A percentile compares a stretch with the other conserved stretches of the same genome.
These are phyloP conservation scores for Cutaneotrichosporon sp. DNA, from an alignment of 1,284 basidiomycete species.

Conservation along the genomic window DNA sequence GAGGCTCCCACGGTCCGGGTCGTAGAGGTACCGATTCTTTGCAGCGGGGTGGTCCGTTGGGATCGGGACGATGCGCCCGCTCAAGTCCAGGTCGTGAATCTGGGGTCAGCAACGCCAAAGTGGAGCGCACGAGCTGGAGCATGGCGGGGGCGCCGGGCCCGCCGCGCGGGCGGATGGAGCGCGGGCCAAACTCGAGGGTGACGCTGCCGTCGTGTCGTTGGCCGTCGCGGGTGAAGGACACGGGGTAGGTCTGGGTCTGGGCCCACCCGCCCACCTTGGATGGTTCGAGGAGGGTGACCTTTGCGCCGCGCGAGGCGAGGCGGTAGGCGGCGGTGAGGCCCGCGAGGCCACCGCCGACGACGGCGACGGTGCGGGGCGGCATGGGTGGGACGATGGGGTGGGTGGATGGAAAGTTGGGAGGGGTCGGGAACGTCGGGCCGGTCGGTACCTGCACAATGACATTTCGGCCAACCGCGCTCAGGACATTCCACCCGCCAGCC, in stretches of 20 bases:
- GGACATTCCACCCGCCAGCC: neutral
- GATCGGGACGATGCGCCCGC: conserved; percentile 39
- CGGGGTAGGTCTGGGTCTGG: conserved; percentile 61
- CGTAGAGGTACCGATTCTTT: conserved; percentile 45
- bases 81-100: conserved; percentile 33
- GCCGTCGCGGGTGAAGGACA: conserved; percentile 36
- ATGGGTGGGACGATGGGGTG: too few species aligned
- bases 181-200: conserved; percentile 76
- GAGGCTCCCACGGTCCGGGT: conserved; percentile 16
- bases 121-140: conserved; percentile 71
- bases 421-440: neutral
- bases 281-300: conserved; percentile 16
- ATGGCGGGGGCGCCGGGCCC: conserved; percentile 59
- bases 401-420: neutral
- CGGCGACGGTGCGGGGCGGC: conserved; percentile 27
- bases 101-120: conserved; percentile 8
- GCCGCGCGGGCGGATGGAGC: conserved; percentile 74
- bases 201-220: conserved; percentile 51
- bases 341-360: conserved; percentile 51
- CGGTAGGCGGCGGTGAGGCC: conserved; percentile 50
- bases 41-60: conserved; percentile 45
- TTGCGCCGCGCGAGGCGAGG: conserved; percentile 25
- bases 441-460: too few species aligned
- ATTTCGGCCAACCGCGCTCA: neutral
- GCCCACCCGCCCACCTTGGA: conserved; percentile 74